A percentile compares a stretch with the other conserved stretches of the same genome.
Evolutionary conservation across 164 flowering plant genomes (phyloP).

Genomic region (Brasenia schreberi): DNA sequence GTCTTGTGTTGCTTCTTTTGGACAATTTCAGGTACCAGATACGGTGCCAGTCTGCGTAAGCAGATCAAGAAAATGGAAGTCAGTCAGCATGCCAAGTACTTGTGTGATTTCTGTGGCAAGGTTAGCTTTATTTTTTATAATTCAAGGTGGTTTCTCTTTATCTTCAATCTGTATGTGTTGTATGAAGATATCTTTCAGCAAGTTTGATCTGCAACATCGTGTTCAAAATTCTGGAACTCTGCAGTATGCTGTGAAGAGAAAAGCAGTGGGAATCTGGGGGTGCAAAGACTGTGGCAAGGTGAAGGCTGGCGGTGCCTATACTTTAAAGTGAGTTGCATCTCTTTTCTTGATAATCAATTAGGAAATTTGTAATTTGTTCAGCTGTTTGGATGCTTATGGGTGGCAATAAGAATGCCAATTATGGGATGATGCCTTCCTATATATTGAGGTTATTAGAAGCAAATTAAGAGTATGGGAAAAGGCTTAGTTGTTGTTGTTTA

Average conservation of each 20-base stretch:
- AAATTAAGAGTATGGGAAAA: too few relatives aligned
- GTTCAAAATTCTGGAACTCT: not conserved
- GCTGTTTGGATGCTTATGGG: too few relatives aligned
- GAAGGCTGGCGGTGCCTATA: slow-evolving; percentile 17
- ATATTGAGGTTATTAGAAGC: too few relatives aligned
- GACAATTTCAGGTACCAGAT: slow-evolving; percentile 32
- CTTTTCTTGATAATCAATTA: too few relatives aligned
- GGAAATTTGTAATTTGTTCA: too few relatives aligned
- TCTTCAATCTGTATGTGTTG: too few relatives aligned
- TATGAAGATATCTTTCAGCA: not conserved
- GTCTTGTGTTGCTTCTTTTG: slow-evolving; percentile 1
- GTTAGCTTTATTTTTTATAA: slow-evolving; percentile 7
- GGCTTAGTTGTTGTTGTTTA: too few relatives aligned
- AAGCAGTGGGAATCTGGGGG: slow-evolving; percentile 18
- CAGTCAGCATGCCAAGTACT: slow-evolving; percentile 42
- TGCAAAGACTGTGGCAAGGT: slow-evolving; percentile 20
- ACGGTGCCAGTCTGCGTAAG: slow-evolving; percentile 62
- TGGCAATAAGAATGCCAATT: too few relatives aligned
- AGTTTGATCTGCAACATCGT: not conserved
- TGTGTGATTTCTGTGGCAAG: slow-evolving; percentile 61
- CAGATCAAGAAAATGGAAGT: slow-evolving; percentile 66
- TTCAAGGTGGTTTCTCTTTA: not conserved
- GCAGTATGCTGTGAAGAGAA: slow-evolving; percentile 16
- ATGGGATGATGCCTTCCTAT: too few relatives aligned
- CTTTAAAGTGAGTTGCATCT: slow-evolving; percentile 9